Percentiles rank a stretch among this genome's conserved stretches.
Evolutionary conservation across 2,329 filamentous ascomycete genomes (phyloP).

Genomic region (Pestalotiopsis sp.): DNA sequence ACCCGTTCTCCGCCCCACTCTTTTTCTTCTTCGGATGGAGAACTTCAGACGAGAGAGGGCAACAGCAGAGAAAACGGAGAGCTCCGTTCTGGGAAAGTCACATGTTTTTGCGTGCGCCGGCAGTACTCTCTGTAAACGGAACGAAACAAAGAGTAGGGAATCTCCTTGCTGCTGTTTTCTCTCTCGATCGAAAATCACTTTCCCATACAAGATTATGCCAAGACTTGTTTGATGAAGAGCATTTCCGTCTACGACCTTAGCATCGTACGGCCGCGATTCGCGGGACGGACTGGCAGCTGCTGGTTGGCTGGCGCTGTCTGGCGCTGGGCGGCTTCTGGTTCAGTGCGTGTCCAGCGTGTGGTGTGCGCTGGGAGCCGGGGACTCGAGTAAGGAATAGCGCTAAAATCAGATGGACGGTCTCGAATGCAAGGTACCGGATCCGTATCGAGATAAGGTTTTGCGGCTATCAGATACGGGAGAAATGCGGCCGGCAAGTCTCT

Average conservation of each 20-base stretch:
- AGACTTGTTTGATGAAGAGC: neutral
- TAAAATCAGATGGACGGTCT: neutral
- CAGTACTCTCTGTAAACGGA: neutral
- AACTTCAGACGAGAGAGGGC: neutral
- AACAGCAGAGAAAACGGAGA: neutral
- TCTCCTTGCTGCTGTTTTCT: neutral
- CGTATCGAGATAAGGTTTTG: neutral
- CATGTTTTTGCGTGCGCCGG: neutral
- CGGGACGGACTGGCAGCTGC: neutral
- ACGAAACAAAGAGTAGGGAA: neutral
- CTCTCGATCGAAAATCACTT: neutral
- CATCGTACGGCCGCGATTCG: neutral
- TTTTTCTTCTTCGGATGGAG: neutral
- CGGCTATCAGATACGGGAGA: neutral
- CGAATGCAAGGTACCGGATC: neutral
- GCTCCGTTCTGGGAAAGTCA: neutral
- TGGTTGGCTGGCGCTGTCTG: neutral
- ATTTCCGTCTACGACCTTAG: neutral
- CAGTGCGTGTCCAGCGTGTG: no score
- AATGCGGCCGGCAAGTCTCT: neutral
- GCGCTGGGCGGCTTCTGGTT: no score
- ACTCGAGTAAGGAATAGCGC: neutral
- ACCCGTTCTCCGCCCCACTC: neutral
- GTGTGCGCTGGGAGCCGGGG: no score
- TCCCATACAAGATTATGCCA: neutral